Percentiles rank a stretch among this genome's conserved stretches.
phyloP scores from a whole-genome alignment of 371 early-diverging fungal species.

The Mucor sp. region DNA sequence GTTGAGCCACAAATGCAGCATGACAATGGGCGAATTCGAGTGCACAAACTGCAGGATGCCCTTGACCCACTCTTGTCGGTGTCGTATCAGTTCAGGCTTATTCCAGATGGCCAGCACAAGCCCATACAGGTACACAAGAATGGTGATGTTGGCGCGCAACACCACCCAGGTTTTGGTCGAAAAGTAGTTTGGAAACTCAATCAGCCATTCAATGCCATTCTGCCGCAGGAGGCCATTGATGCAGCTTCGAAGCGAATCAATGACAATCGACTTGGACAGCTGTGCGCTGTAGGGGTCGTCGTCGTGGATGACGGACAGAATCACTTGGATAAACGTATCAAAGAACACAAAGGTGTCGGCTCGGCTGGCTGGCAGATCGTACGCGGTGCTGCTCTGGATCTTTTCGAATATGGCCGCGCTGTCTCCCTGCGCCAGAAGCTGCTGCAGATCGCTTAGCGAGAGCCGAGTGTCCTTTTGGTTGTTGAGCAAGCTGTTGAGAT shows the following conservation, averaged over 20 bases:
- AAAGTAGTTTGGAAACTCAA: constrained; percentile 27
- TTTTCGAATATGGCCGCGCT: constrained; percentile 22
- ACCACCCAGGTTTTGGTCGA: constrained; percentile 28
- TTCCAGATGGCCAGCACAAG: constrained; percentile 28
- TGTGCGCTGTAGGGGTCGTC: constrained; percentile 28
- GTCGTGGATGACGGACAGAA: constrained; percentile 29
- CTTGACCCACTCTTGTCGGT: constrained; percentile 13
- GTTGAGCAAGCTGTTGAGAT: constrained; percentile 40
- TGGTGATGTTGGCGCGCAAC: constrained; percentile 25
- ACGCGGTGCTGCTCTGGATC: constrained; percentile 28
- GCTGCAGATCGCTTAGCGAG: constrained; percentile 20
- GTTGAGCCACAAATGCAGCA: constrained; percentile 33
- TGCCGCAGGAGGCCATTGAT: constrained; percentile 32
- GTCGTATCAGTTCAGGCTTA: constrained; percentile 1
- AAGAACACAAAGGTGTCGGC: constrained; percentile 36
- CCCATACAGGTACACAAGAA: constrained; percentile 41
- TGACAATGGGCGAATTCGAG: constrained; percentile 18
- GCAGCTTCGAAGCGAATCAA: constrained; percentile 36
- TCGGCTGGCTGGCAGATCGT: constrained; percentile 18
- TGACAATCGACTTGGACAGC: constrained; percentile 26
- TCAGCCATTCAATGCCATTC: constrained; percentile 30
- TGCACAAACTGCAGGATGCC: constrained; percentile 30
- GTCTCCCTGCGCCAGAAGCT: constrained; percentile 20
- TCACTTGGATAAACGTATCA: constrained; percentile 36
- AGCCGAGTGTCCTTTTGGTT: constrained; percentile 24